Base-by-base conservation (phyloP, 2,329 filamentous ascomycete genomes). In the Zymoseptoria crescenta region DNA sequence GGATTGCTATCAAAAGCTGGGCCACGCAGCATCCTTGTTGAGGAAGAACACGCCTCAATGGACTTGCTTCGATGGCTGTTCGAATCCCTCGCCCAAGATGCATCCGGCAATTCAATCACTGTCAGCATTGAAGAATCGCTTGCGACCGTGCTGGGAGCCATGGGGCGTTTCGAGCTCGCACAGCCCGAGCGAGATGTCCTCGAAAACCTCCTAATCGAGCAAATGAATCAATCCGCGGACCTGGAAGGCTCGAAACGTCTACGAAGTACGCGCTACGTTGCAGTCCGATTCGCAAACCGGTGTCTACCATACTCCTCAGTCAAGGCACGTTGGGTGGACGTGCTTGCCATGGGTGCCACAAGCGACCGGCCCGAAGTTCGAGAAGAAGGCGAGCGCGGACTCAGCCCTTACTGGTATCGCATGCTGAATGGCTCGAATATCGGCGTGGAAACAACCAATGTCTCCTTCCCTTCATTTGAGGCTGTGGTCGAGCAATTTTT, bases 71-170 rank as follows among this genome's bases (percentile, higher is more conserved):
- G 82, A 55, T 97, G 91, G 88, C 80, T 97, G 0, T 95, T 97
- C 68, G 82, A 82, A 27, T 93, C 92, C 0, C 78, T 97, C 2
- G 86, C 87, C 9, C 87, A 91, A 64, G 93, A 97, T 67, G 83
- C 85, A 0, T 88, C 85, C 0, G 81, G 85, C 0, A 86, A 88
- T 54, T 80, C 85, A 8, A 87, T 92, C 1, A 87, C 88, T 52
- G 86, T 96, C 62, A 94, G 91, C 69, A 91, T 97, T 57, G 92
- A 97, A 67, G 89, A 93, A 55, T 88, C 92, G 0, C 77, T 97
- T 3, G 93, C 91, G 3, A 91, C 87, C 57, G 79, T 96, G 62
- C 74, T 89, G n/a, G 81, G 81, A 62, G 80, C 82, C 2, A 82
- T 86, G 61, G 70, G 79, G 8, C 62, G 65, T 2, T 74, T 78